Evolutionary conservation across 2,329 filamentous ascomycete genomes (phyloP).

Genomic region (Bipolaris cookei): DNA sequence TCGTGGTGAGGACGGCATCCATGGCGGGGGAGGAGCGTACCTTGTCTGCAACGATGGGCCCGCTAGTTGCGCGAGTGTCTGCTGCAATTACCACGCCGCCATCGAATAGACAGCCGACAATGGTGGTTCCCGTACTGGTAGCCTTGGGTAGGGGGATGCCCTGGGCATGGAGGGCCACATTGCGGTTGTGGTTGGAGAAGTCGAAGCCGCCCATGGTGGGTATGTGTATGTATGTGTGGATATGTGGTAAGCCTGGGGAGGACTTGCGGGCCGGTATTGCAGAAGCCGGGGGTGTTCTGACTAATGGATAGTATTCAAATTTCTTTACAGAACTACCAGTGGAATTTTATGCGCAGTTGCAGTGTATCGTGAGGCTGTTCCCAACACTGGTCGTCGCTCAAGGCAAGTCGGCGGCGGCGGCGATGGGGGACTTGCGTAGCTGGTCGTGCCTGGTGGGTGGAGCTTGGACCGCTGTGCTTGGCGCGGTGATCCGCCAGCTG

Average conservation of each 20-base stretch:
- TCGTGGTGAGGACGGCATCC: neutral
- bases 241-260: neutral
- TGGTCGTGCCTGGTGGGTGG: constrained; percentile 29
- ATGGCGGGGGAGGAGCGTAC: constrained; percentile 47
- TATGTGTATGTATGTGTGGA: constrained; percentile 1
- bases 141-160: constrained; percentile 96
- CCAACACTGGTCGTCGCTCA: neutral
- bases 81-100: constrained; percentile 98
- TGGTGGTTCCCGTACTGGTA: constrained; percentile 97
- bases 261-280: neutral
- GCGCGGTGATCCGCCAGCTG: constrained; percentile 15
- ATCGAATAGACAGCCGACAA: constrained; percentile 96
- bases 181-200: constrained; percentile 99
- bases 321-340: neutral
- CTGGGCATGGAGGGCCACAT: constrained; percentile 90
- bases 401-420: constrained; percentile 10
- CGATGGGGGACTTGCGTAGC: constrained; percentile 32
- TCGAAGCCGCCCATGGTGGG: constrained; percentile 74
- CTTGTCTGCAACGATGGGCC: constrained; percentile 99
- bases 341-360: too few species aligned
- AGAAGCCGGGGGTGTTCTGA: neutral
- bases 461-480: constrained; percentile 24
- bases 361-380: neutral
- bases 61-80: constrained; percentile 95
- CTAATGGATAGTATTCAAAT: too few species aligned